These are phyloP conservation scores for Phytophthora sp. DNA, from an alignment of 352 stramenopile species.

Conservation along the genomic window DNA sequence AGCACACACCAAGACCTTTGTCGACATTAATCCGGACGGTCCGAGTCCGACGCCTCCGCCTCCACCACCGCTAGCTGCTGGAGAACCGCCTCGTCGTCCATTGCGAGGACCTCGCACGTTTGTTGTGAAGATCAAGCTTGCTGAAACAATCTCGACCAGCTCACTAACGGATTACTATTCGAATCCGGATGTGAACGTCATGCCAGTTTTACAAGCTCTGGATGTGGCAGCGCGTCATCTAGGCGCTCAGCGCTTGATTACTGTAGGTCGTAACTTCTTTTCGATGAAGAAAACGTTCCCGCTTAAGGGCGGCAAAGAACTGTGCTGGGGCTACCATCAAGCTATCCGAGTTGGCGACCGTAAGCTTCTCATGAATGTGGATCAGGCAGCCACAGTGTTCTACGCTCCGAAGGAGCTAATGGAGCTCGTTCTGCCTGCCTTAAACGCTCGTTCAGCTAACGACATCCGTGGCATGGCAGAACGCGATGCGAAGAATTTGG, in stretches of 20 bases:
- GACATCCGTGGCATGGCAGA: conserved; percentile 51
- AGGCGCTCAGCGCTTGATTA: conserved; percentile 60
- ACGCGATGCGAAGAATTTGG: conserved; percentile 39
- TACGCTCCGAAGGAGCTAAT: conserved; percentile 62
- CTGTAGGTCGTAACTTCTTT: conserved; percentile 77
- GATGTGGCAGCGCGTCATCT: conserved; percentile 75
- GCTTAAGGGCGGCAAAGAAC: conserved; percentile 66
- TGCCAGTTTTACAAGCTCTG: conserved; percentile 70
- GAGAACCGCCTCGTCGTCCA: conserved; percentile 34
- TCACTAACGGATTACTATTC: conserved; percentile 55
- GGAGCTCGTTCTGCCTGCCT: conserved; percentile 49
- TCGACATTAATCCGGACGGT: conserved; percentile 59
- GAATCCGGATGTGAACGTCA: conserved; percentile 63
- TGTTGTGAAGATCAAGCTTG: conserved; percentile 72
- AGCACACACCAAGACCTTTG: conserved; percentile 48
- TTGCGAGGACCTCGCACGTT: conserved; percentile 56
- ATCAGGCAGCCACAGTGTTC: conserved; percentile 75
- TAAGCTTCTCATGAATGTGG: conserved; percentile 76
- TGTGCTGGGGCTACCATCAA: conserved; percentile 83
- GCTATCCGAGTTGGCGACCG: conserved; percentile 57
- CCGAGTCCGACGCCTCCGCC: conserved; percentile 18
- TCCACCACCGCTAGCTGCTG: conserved; percentile 26
- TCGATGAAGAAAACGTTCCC: conserved; percentile 63
- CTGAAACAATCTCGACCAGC: conserved; percentile 59
- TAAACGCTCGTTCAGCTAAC: conserved; percentile 43